Evolutionary conservation across 2,329 filamentous ascomycete genomes (phyloP).

Genomic region (Capronia epimyces): DNA sequence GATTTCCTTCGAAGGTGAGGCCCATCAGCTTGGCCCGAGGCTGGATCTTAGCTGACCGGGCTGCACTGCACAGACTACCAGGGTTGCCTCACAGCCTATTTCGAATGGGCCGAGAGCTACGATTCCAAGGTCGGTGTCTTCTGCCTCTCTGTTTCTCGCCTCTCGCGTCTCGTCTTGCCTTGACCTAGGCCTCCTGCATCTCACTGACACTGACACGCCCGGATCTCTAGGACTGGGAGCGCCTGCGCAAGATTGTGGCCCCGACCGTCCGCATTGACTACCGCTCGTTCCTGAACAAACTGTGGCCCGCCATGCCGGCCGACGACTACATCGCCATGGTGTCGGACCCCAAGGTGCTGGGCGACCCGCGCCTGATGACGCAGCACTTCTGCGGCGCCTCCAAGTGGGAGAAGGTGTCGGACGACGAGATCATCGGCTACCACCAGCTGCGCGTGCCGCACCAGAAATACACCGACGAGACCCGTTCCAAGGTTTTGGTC

Average conservation of each 20-base stretch:
- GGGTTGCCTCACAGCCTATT: constrained; percentile 30
- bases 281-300: constrained; percentile 55
- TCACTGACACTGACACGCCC: neutral
- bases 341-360: constrained; percentile 52
- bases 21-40: neutral
- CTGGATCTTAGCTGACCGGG: neutral
- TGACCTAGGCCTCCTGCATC: neutral
- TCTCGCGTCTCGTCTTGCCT: neutral
- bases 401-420: constrained; percentile 29
- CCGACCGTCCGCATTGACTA: constrained; percentile 63
- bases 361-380: constrained; percentile 57
- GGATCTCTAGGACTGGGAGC: constrained; percentile 36
- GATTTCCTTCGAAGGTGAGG: constrained; percentile 25
- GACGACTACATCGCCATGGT: constrained; percentile 59
- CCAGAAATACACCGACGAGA: constrained; percentile 54
- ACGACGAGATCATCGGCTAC: constrained; percentile 29
- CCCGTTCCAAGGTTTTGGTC: constrained; percentile 45
- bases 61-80: constrained; percentile 24
- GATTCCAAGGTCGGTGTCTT: constrained; percentile 36
- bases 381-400: constrained; percentile 55
- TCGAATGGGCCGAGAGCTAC: constrained; percentile 45
- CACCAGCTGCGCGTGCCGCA: constrained; percentile 50
- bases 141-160: neutral
- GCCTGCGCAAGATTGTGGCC: constrained; percentile 40
- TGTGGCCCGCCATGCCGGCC: constrained; percentile 58